Conservation (phyloP, 2,329 filamentous ascomycete species). For the Fusarium sp. region DNA sequence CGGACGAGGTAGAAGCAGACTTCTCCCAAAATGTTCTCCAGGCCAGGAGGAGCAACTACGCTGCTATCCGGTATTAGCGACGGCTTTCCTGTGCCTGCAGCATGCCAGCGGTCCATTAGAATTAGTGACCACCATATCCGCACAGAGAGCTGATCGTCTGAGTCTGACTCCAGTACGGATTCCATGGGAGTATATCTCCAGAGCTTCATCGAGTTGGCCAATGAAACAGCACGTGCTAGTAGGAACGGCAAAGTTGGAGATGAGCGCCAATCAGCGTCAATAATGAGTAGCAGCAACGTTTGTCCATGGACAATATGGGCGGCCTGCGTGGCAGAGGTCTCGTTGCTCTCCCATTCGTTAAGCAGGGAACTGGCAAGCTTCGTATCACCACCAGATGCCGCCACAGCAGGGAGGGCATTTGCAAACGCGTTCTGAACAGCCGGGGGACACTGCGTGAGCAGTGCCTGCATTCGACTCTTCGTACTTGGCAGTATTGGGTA, state of each 20-base stretch:
- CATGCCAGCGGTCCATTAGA: slow-evolving; percentile 78
- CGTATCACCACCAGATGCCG: slow-evolving; percentile 55
- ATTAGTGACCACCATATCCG: slow-evolving; percentile 79
- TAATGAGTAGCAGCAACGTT: slow-evolving; percentile 71
- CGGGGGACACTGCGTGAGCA: slow-evolving; percentile 66
- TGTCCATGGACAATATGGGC: slow-evolving; percentile 71
- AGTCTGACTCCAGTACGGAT: slow-evolving; percentile 64
- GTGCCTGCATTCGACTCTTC: slow-evolving; percentile 64
- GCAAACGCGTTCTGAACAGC: slow-evolving; percentile 72
- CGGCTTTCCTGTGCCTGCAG: slow-evolving; percentile 72
- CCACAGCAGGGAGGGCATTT: slow-evolving; percentile 68
- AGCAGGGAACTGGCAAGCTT: slow-evolving; percentile 60
- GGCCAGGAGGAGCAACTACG: slow-evolving; percentile 67
- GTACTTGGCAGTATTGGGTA: slow-evolving; percentile 73
- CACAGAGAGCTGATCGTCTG: slow-evolving; percentile 69
- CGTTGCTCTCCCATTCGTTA: slow-evolving; percentile 62
- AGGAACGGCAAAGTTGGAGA: slow-evolving; percentile 62
- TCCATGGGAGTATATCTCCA: slow-evolving; percentile 58
- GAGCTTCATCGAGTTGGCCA: slow-evolving; percentile 73
- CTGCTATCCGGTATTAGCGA: slow-evolving; percentile 71
- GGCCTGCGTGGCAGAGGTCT: slow-evolving; percentile 52
- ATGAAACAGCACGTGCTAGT: slow-evolving; percentile 72
- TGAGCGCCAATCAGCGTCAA: slow-evolving; percentile 68
- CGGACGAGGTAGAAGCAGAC: slow-evolving; percentile 72
- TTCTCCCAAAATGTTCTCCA: slow-evolving; percentile 71